Percentiles rank a stretch among this genome's conserved stretches.
phyloP scores from a whole-genome alignment of 805 yeast species.

The Sporopachydermia lactativora region DNA sequence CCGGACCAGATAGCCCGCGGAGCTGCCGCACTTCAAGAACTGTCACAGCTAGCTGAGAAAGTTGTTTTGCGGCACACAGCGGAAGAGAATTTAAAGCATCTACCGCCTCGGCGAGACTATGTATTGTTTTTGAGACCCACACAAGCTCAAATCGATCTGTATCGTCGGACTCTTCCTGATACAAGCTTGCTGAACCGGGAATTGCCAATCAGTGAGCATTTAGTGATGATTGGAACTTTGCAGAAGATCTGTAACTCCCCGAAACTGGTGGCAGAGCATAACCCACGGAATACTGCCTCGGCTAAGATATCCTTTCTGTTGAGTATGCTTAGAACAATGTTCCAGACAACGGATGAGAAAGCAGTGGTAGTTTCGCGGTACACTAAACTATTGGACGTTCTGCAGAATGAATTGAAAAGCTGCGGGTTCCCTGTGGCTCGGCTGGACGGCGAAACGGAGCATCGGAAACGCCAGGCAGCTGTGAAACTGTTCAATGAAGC shows the following conservation, averaged over 20 bases:
- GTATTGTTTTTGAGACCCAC: slow-evolving; percentile 74
- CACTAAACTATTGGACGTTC: slow-evolving; percentile 72
- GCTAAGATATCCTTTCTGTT: slow-evolving; percentile 45
- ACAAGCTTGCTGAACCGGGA: slow-evolving; percentile 20
- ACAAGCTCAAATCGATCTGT: slow-evolving; percentile 37
- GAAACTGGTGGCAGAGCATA: slow-evolving; percentile 38
- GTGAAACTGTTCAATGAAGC: slow-evolving; percentile 56
- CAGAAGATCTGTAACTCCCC: slow-evolving; percentile 83
- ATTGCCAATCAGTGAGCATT: slow-evolving; percentile 24
- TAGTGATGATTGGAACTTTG: slow-evolving; percentile 58
- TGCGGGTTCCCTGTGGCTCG: slow-evolving; percentile 39
- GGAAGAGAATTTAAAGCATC: slow-evolving; percentile 36
- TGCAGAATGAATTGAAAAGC: slow-evolving; percentile 41
- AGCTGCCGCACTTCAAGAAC: slow-evolving; percentile 42
- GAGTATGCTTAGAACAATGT: slow-evolving; percentile 38
- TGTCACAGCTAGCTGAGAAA: slow-evolving; percentile 45
- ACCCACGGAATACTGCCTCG: slow-evolving; percentile 19
- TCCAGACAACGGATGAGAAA: slow-evolving; percentile 41
- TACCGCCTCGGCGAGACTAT: slow-evolving; percentile 65
- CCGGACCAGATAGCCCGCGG: slow-evolving; percentile 39
- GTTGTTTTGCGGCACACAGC: slow-evolving; percentile 68
- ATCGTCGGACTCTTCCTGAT: slow-evolving; percentile 29
- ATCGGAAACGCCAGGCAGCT: slow-evolving; percentile 44
- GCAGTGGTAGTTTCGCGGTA: slow-evolving; percentile 78
- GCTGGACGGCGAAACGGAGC: slow-evolving; percentile 76